Conservation (phyloP, 139 green algal genomes). For the Chlamydomonas urium region DNA sequence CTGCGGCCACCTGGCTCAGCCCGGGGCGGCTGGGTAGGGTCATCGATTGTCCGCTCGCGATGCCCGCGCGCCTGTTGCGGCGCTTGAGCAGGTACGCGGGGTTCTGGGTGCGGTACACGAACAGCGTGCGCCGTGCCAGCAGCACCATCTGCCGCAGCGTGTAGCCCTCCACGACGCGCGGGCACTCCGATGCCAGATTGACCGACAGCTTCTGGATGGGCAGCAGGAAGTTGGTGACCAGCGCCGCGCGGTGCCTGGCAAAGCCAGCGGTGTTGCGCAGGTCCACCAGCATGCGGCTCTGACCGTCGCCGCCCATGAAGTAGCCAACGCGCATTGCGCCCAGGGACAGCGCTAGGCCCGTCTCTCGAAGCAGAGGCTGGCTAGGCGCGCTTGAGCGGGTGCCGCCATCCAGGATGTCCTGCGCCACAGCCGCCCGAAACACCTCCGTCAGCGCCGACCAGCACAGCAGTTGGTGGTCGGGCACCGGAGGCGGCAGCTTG, state of each 20-base stretch:
- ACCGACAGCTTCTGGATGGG: slow-evolving; percentile 36
- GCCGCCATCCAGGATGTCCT: too few species aligned
- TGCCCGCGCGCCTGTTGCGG: too few species aligned
- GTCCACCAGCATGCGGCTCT: slow-evolving; percentile 52
- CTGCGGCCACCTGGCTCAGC: too few species aligned
- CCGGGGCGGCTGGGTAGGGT: too few species aligned
- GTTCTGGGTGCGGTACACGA: too few species aligned
- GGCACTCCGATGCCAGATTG: slow-evolving; percentile 15
- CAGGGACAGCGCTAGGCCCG: slow-evolving; percentile 5
- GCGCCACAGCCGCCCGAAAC: too few species aligned
- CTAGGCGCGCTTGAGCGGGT: too few species aligned
- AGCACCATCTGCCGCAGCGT: slow-evolving; percentile 2
- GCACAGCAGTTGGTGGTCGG: slow-evolving; percentile 2
- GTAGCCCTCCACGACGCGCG: slow-evolving; percentile 30
- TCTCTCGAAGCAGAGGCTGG: too few species aligned
- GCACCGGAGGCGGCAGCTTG: too few species aligned
- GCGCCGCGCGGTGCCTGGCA: slow-evolving; percentile 50
- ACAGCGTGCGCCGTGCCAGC: neutral
- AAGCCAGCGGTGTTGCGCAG: slow-evolving; percentile 69
- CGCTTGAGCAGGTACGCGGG: too few species aligned
- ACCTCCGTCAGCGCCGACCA: slow-evolving; percentile 21
- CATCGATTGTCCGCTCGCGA: too few species aligned
- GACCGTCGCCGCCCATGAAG: slow-evolving; percentile 54
- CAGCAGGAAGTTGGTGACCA: slow-evolving; percentile 67
- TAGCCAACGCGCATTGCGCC: slow-evolving; percentile 54